Evolutionary conservation across 2,329 filamentous ascomycete genomes (phyloP).

Genomic region (Aspergillus fijiensis): DNA sequence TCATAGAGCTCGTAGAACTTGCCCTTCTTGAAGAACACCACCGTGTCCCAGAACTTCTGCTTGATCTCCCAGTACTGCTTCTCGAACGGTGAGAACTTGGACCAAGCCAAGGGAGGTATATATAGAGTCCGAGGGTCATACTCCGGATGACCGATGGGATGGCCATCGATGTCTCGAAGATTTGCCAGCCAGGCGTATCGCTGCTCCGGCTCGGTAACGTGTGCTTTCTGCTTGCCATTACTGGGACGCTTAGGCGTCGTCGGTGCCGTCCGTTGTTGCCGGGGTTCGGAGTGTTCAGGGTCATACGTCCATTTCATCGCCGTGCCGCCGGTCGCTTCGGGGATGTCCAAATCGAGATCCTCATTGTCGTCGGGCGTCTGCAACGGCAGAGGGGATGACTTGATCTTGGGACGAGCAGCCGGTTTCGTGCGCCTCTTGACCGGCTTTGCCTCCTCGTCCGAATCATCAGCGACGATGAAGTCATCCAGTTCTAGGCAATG

Average conservation of each 20-base stretch:
- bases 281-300: constrained; percentile 56
- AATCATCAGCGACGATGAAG: constrained; percentile 85
- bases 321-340: constrained; percentile 62
- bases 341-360: constrained; percentile 56
- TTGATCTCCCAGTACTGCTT: constrained; percentile 99
- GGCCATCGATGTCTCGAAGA: constrained; percentile 77
- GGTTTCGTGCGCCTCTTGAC: constrained; percentile 73
- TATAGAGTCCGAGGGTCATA: constrained; percentile 91
- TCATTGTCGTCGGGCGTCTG: constrained; percentile 56
- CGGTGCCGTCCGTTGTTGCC: constrained; percentile 48
- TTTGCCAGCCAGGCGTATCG: constrained; percentile 90
- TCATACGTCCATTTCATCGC: constrained; percentile 80
- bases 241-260: constrained; percentile 38
- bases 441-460: constrained; percentile 63
- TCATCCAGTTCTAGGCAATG: constrained; percentile 71
- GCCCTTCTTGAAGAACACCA: constrained; percentile 99
- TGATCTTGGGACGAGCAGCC: constrained; percentile 44
- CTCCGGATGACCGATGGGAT: constrained; percentile 76
- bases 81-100: constrained; percentile 87
- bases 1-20: constrained; percentile 99
- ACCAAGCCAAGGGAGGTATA: constrained; percentile 77
- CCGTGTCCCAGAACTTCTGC: constrained; percentile 93
- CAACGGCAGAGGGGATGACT: constrained; percentile 42
- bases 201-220: constrained; percentile 78
- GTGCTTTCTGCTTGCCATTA: constrained; percentile 63